Conservation (phyloP, 768 basidiomycete genomes). For the Cantharellus anzutake region DNA sequence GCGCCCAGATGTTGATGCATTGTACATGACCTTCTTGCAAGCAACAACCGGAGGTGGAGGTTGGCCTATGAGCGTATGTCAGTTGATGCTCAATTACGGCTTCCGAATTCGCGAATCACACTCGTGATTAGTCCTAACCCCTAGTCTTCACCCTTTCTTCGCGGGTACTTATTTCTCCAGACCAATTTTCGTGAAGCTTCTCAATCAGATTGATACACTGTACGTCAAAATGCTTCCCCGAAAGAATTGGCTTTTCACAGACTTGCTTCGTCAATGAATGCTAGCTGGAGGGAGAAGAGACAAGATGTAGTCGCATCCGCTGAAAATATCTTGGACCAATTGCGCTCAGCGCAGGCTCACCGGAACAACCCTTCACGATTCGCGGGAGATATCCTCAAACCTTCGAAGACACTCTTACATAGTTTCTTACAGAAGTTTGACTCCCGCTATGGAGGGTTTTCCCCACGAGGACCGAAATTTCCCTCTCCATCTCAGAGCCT, state of each 20-base stretch:
- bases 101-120: neutral
- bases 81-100: neutral
- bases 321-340: neutral
- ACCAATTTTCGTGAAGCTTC: neutral
- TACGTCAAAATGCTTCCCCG: neutral
- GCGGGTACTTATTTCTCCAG: neutral
- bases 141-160: slow-evolving; percentile 6
- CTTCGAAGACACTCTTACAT: neutral
- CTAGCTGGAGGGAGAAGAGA: neutral
- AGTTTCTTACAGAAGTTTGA: slow-evolving; percentile 13
- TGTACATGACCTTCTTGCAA: slow-evolving; percentile 27
- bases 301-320: neutral
- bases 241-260: neutral
- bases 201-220: neutral
- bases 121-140: slow-evolving; percentile 1
- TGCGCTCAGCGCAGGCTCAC: neutral
- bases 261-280: neutral
- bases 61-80: slow-evolving; percentile 19
- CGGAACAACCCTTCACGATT: neutral
- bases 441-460: slow-evolving; percentile 20
- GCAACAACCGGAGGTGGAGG: slow-evolving; percentile 17
- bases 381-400: neutral
- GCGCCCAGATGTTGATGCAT: slow-evolving; percentile 24
- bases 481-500: slow-evolving; percentile 12
- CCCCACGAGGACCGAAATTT: slow-evolving; percentile 4